Percentiles rank a stretch among this genome's conserved stretches.
Conservation (phyloP, 768 basidiomycete species). For the Piloderma croceum region DNA sequence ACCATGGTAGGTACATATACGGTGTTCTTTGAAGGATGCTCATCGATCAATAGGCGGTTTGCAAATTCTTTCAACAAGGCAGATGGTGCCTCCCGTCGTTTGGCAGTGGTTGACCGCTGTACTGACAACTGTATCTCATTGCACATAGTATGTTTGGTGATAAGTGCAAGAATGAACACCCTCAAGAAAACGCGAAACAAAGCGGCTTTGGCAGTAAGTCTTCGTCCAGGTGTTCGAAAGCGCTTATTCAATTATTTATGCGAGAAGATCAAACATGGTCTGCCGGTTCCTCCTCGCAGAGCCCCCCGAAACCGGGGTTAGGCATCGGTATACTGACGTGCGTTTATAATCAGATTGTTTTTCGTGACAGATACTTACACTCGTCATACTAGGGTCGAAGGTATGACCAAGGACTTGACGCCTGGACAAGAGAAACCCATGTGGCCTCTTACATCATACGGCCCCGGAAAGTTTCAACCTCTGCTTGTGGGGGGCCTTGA, state of each 20-base stretch:
- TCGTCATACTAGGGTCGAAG: slow-evolving; percentile 46
- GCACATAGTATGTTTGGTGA: slow-evolving; percentile 66
- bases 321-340: no score
- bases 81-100: no score
- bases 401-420: slow-evolving; percentile 60
- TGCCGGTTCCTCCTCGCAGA: no score
- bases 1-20: no score
- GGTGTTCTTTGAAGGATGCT: no score
- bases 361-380: no score
- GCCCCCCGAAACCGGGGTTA: no score
- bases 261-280: no score
- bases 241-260: no score
- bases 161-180: slow-evolving; percentile 64
- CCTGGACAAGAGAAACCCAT: slow-evolving; percentile 57
- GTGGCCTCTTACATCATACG: slow-evolving; percentile 80
- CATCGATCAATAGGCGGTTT: slow-evolving; percentile 50
- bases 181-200: slow-evolving; percentile 26
- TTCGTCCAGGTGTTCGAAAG: no score
- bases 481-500: slow-evolving; percentile 62
- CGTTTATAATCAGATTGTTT: slow-evolving; percentile 1
- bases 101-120: no score
- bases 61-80: slow-evolving; percentile 59
- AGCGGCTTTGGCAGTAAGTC: slow-evolving; percentile 49
- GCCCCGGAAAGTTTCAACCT: slow-evolving; percentile 68
- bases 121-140: no score